Base-by-base conservation (phyloP, 208 protist species). In the Crithidia brevicula region DNA sequence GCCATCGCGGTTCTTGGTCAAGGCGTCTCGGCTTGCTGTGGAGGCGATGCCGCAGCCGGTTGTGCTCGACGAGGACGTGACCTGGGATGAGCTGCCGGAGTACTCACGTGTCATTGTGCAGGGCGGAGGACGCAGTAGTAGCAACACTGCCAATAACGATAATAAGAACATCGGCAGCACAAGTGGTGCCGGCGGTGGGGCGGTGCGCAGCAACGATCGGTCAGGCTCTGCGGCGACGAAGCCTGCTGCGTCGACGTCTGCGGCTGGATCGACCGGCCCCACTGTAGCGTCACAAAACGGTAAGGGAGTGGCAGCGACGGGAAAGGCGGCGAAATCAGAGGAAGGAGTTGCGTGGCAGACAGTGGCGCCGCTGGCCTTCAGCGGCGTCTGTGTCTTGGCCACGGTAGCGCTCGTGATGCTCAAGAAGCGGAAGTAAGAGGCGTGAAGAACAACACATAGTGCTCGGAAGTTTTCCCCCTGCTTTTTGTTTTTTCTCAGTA, bases 1-100 rank as follows among this genome's bases (percentile, higher is more conserved):
- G 9, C 91, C 91, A 9, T 93, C 88, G 9, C 82, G 69, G 8
- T 93, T 92, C 61, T 47, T 91, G 6, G 40, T 96, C 47, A 92
- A 96, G 62, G 74, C 83, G 22, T 91, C 81, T 1, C 69, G 78
- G 22, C 71, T 85, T 18, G 85, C 88, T 53, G 45, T 93, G 34
- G 81, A 85, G 49, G 77, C 88, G 74, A 88, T 87, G 71, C 84
- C 85, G 42, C 81, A 89, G 46, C 86, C 90, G 1, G 83, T 95
- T 27, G 63, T 86, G 31, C 76, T 95, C 15, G 85, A 93, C 71
- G 84, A 82, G 61, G 90, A 93, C 62, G 72, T 84, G 3, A 63
- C 30, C 31, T 95, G 90, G 88, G 79, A 90, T 52, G 85, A 93
- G 34, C 74, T 95, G 33, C 87, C 87, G 8, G 65, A 82, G 11